These are phyloP conservation scores for Shiraia sp. DNA, from an alignment of 2,329 filamentous ascomycete genomes.

Conservation along the genomic window DNA sequence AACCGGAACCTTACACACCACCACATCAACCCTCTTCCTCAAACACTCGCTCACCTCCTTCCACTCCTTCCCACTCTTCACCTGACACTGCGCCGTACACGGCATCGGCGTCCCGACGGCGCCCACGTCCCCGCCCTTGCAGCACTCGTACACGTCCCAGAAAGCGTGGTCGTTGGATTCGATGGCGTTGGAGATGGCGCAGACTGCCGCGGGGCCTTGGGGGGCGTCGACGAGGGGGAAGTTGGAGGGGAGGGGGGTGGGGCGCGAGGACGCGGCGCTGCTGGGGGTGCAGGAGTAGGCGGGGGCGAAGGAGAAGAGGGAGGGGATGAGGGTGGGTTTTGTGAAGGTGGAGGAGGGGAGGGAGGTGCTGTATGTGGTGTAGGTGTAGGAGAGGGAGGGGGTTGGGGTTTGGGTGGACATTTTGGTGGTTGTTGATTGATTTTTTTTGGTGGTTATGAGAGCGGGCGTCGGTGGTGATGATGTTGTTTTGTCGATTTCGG, in stretches of 20 bases:
- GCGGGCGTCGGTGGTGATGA: too few relatives aligned
- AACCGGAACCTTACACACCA: constrained; percentile 16
- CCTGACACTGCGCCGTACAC: constrained; percentile 15
- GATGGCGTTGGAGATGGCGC: constrained; percentile 23
- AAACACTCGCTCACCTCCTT: constrained; percentile 24
- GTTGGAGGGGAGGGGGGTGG: constrained; percentile 7
- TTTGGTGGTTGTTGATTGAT: neutral
- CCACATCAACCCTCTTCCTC: constrained; percentile 18
- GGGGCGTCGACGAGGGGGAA: constrained; percentile 9
- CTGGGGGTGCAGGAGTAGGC: constrained; percentile 9
- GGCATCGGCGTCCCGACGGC: constrained; percentile 8
- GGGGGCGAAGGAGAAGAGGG: constrained; percentile 14
- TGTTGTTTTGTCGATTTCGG: too few relatives aligned
- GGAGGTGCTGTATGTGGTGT: constrained; percentile 17
- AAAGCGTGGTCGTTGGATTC: constrained; percentile 25
- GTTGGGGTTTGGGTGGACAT: constrained; percentile 10
- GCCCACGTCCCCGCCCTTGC: constrained; percentile 10
- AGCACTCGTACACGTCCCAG: constrained; percentile 27
- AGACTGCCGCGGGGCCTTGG: constrained; percentile 6
- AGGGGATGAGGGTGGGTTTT: constrained; percentile 12
- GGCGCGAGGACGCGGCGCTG: too few relatives aligned
- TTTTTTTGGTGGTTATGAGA: too few relatives aligned
- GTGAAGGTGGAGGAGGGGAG: constrained; percentile 11
- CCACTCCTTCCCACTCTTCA: constrained; percentile 9
- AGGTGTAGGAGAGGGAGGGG: constrained; percentile 16